Evolutionary conservation across 1,284 basidiomycete species (phyloP), one percentile per base, ranked within the genome.

Genomic region (Leccinum subrobustum): DNA sequence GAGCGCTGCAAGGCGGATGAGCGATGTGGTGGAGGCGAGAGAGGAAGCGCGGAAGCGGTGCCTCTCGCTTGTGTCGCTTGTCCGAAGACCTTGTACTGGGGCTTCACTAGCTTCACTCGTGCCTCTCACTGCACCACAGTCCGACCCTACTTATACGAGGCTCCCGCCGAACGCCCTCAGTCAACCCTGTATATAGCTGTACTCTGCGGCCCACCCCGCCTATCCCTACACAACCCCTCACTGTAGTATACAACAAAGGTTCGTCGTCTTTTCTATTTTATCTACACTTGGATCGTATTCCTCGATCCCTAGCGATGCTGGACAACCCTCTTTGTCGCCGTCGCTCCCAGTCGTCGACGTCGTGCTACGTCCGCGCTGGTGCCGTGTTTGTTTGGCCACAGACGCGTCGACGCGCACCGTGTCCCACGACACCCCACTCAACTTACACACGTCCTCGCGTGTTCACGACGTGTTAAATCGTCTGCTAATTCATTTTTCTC

Each of bases 101-200:
- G n/a, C n/a, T n/a, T n/a, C n/a, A n/a, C n/a, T n/a, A n/a, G n/a
- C n/a, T n/a, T n/a, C n/a, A n/a, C n/a, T n/a, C n/a, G n/a, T n/a
- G n/a, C n/a, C n/a, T n/a, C n/a, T n/a, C n/a, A n/a, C n/a, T n/a
- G n/a, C n/a, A n/a, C n/a, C n/a, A n/a, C n/a, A n/a, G n/a, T n/a
- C n/a, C n/a, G n/a, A n/a, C n/a, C n/a, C n/a, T n/a, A n/a, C n/a
- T n/a, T n/a, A n/a, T n/a, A n/a, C n/a, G n/a, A n/a, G n/a, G n/a
- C n/a, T n/a, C n/a, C n/a, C n/a, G n/a, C n/a, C n/a, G n/a, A n/a
- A 73, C 72, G 52, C 69, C 58, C 73, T 63, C 71, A 71, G 70
- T 65, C 69, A 74, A 73, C 71, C 65, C 72, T 73, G 71, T 73
- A 71, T 75, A 75, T 72, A 75, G 73, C 70, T 71, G 69, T 70